Conservation (phyloP, 257 asterid species). For the Solanum chilense region DNA sequence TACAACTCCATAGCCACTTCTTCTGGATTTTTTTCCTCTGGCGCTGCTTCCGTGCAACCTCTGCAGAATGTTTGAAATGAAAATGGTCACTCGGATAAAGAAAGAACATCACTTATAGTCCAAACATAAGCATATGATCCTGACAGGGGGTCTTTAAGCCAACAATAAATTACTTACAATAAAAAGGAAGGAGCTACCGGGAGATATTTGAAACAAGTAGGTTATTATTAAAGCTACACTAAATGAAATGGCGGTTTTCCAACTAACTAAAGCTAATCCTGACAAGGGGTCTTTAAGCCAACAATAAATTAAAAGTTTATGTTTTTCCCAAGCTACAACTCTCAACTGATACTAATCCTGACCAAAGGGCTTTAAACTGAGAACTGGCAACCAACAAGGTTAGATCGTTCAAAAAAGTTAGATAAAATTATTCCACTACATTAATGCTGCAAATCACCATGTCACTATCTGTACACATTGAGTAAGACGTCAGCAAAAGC, state of each 20-base stretch:
- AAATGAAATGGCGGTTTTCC: neutral
- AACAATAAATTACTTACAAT: no score
- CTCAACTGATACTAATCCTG: neutral
- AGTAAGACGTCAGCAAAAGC: neutral
- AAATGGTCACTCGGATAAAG: neutral
- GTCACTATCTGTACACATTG: neutral
- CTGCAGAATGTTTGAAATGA: constrained; percentile 22
- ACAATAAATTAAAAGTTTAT: neutral
- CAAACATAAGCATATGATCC: neutral
- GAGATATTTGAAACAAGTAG: neutral
- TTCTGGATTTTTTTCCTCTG: constrained; percentile 32
- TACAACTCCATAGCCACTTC: constrained; percentile 57
- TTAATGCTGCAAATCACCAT: neutral
- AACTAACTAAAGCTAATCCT: neutral
- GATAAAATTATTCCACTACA: neutral
- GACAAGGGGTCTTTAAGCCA: neutral
- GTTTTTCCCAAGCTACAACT: neutral
- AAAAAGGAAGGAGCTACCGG: neutral
- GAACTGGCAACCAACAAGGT: neutral
- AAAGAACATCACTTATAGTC: neutral
- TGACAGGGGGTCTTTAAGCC: no score
- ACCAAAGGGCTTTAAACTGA: neutral
- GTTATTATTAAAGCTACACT: neutral
- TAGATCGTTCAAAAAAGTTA: neutral
- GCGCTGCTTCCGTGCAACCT: constrained; percentile 48